Conservation (phyloP, 306 rosid species). For the Myrica gale region DNA sequence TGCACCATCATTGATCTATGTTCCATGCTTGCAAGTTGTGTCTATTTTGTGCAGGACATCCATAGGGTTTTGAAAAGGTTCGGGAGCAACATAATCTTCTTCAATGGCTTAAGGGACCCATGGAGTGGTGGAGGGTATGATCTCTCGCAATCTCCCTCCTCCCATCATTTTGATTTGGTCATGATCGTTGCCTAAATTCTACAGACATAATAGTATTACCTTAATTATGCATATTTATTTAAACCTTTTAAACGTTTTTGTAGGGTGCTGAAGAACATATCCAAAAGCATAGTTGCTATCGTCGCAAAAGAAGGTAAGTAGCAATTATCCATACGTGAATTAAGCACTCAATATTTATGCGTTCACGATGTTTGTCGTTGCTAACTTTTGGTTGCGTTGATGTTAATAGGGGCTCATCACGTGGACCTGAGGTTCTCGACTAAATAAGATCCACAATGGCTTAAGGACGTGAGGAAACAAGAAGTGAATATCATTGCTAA, state of each 20-base stretch:
- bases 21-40: background rate
- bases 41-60: slow-evolving; percentile 44
- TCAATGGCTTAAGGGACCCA: slow-evolving; percentile 91
- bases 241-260: background rate
- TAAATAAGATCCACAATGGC: slow-evolving; percentile 75
- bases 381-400: background rate
- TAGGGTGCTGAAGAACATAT: slow-evolving; percentile 73
- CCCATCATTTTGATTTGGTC: background rate
- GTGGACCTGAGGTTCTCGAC: slow-evolving; percentile 73
- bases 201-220: background rate
- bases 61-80: slow-evolving; percentile 56
- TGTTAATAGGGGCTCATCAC: slow-evolving; percentile 77
- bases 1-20: background rate
- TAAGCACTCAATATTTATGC: background rate
- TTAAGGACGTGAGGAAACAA: slow-evolving; percentile 57
- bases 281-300: slow-evolving; percentile 57
- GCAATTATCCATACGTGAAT: no score
- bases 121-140: slow-evolving; percentile 98
- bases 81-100: slow-evolving; percentile 84
- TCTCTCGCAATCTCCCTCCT: slow-evolving; percentile 3
- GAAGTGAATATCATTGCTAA: slow-evolving; percentile 51
- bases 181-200: no score
- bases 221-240: background rate
- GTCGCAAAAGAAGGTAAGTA: slow-evolving; percentile 68
- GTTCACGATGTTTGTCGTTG: background rate